Percentiles rank a stretch among this genome's conserved stretches.
These are phyloP conservation scores for Cyamopsis tetragonoloba DNA, from an alignment of 306 rosid genomes.

Conservation along the genomic window DNA sequence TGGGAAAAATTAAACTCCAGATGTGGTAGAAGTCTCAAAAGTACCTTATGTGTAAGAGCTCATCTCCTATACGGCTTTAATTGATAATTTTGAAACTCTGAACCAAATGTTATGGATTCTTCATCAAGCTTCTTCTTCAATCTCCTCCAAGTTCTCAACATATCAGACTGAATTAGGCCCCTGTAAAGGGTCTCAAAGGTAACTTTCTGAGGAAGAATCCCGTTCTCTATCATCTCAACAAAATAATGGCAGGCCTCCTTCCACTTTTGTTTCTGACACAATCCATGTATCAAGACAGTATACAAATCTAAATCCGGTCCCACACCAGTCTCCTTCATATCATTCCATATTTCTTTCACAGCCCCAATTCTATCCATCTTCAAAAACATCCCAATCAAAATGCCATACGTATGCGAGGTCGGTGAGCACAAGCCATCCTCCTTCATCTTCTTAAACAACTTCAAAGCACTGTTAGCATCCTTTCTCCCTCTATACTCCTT, in stretches of 20 bases:
- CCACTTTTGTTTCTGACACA: constrained; percentile 71
- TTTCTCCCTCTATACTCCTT: constrained; percentile 79
- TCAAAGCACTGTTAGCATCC: constrained; percentile 60
- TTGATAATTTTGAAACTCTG: constrained; percentile 69
- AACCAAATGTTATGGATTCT: constrained; percentile 78
- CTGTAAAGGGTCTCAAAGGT: constrained; percentile 83
- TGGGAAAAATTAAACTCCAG: neutral
- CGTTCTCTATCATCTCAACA: constrained; percentile 92
- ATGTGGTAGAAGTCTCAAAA: neutral
- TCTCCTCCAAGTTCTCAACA: constrained; percentile 93
- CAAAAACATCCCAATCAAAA: constrained; percentile 65
- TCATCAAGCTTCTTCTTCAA: constrained; percentile 86
- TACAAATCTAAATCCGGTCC: constrained; percentile 88
- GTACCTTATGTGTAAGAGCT: neutral
- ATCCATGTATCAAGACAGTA: constrained; percentile 64
- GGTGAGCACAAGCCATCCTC: constrained; percentile 54
- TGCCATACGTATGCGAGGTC: constrained; percentile 56
- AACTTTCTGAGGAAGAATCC: constrained; percentile 81
- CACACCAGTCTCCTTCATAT: constrained; percentile 57
- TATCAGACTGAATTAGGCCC: constrained; percentile 81
- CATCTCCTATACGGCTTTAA: constrained; percentile 80
- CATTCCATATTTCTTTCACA: constrained; percentile 67
- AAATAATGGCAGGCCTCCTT: constrained; percentile 75
- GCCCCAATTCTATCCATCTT: constrained; percentile 39
- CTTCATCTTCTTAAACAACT: constrained; percentile 72